Evolutionary conservation across 768 basidiomycete genomes (phyloP).

Genomic region (Leccinum rimulosum): DNA sequence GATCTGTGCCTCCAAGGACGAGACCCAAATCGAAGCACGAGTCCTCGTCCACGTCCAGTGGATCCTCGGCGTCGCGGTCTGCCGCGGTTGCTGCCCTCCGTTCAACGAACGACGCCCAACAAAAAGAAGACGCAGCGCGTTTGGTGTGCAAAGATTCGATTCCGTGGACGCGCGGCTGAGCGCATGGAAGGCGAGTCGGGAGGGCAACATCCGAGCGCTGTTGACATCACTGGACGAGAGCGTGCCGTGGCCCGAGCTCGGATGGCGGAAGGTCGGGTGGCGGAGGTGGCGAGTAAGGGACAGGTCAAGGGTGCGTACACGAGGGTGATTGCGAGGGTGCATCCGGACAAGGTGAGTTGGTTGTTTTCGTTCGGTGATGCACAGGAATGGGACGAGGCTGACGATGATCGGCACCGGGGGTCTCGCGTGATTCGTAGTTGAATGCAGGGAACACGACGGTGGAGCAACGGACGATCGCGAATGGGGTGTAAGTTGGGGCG

Average conservation of each 20-base stretch:
- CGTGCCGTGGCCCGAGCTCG: conserved; percentile 80
- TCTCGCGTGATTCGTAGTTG: neutral
- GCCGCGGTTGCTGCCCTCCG: conserved; percentile 56
- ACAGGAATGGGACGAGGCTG: neutral
- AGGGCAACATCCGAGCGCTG: conserved; percentile 87
- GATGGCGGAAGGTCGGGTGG: conserved; percentile 82
- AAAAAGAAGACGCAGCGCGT: conserved; percentile 73
- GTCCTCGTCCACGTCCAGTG: conserved; percentile 11
- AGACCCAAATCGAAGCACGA: neutral
- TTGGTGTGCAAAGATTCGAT: conserved; percentile 67
- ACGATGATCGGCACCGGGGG: neutral
- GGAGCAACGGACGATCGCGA: conserved; percentile 94
- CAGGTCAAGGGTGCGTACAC: conserved; percentile 93
- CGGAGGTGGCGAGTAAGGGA: conserved; percentile 75
- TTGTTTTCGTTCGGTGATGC: no score
- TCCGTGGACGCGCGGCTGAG: conserved; percentile 64
- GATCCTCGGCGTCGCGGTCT: conserved; percentile 39
- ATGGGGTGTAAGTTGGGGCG: conserved; percentile 85
- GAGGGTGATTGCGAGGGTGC: conserved; percentile 86
- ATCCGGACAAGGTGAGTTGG: conserved; percentile 92
- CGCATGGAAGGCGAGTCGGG: conserved; percentile 86
- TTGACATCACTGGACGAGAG: conserved; percentile 75
- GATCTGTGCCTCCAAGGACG: neutral
- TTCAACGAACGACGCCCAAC: conserved; percentile 54
- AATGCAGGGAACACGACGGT: conserved; percentile 77